Conservation (phyloP, 2,329 filamentous ascomycete species). For the Ophiocordyceps robertsii region DNA sequence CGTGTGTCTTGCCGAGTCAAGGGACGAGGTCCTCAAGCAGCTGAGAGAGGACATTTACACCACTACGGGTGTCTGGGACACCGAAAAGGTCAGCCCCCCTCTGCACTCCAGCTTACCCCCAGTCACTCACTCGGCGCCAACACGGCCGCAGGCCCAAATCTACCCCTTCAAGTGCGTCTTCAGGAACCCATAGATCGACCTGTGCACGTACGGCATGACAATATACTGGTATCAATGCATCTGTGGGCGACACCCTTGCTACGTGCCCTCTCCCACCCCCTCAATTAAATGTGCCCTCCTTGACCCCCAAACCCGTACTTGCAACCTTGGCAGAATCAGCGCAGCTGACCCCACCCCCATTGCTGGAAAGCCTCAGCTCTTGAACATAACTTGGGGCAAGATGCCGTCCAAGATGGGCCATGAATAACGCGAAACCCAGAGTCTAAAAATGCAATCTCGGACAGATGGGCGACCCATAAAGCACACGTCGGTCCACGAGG, state of each 20-base stretch:
- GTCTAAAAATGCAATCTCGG: too few relatives aligned
- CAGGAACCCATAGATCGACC: slow-evolving; percentile 11
- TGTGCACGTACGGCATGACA: not conserved
- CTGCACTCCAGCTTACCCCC: not conserved
- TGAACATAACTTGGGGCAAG: slow-evolving; percentile 1
- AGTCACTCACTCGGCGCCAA: not conserved
- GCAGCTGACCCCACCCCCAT: slow-evolving; percentile 8
- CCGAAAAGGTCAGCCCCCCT: slow-evolving; percentile 40
- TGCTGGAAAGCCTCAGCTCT: slow-evolving; percentile 11
- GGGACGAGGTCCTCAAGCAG: slow-evolving; percentile 53
- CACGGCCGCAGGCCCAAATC: slow-evolving; percentile 32
- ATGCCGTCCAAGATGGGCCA: not conserved
- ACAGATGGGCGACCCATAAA: too few relatives aligned
- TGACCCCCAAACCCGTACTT: not conserved
- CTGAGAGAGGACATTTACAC: slow-evolving; percentile 64
- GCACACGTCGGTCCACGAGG: too few relatives aligned
- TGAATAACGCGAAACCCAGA: too few relatives aligned
- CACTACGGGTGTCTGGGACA: slow-evolving; percentile 65
- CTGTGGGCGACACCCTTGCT: not conserved
- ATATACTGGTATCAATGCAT: slow-evolving; percentile 3
- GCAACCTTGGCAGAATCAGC: slow-evolving; percentile 1
- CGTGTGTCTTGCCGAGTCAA: slow-evolving; percentile 50
- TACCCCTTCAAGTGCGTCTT: slow-evolving; percentile 34
- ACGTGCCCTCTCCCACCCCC: not conserved
- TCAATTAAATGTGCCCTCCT: not conserved